A percentile compares a stretch with the other conserved stretches of the same genome.
phyloP scores from a whole-genome alignment of 805 yeast genomes.

The Barnettozyma pratensis region DNA sequence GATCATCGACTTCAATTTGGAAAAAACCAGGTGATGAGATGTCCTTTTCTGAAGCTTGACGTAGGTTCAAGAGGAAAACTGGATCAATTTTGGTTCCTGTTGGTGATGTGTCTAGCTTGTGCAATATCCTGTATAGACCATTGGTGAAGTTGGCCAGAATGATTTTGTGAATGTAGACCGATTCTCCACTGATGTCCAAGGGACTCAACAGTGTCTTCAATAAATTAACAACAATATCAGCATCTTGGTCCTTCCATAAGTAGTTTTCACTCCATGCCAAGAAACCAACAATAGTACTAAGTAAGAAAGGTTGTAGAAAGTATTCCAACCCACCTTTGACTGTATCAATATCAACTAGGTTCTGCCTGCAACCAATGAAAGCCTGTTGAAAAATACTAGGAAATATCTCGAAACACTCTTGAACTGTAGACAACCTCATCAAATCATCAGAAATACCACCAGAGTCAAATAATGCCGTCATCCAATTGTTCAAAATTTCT shows the following conservation, averaged over 20 bases:
- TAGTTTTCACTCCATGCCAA: constrained; percentile 44
- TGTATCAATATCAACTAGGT: constrained; percentile 51
- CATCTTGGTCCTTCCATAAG: constrained; percentile 29
- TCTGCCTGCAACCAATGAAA: constrained; percentile 50
- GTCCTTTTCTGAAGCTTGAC: constrained; percentile 7
- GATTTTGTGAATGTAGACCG: constrained; percentile 37
- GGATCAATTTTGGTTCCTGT: constrained; percentile 16
- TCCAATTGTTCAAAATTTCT: constrained; percentile 61
- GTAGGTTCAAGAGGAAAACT: constrained; percentile 11
- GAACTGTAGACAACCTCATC: constrained; percentile 58
- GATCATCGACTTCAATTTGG: constrained; percentile 1
- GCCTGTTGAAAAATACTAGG: constrained; percentile 76
- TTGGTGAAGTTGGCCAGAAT: constrained; percentile 26
- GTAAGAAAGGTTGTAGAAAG: constrained; percentile 73
- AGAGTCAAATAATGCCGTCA: constrained; percentile 71
- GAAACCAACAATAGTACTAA: constrained; percentile 50
- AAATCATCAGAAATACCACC: constrained; percentile 84
- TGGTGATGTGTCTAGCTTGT: constrained; percentile 2
- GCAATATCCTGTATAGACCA: constrained; percentile 12
- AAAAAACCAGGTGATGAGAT: constrained; percentile 5
- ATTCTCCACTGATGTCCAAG: constrained; percentile 39
- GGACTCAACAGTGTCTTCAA: constrained; percentile 39
- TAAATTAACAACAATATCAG: constrained; percentile 32
- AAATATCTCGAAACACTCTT: constrained; percentile 62
- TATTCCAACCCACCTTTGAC: constrained; percentile 80